Base-by-base conservation (phyloP, 1,284 basidiomycete genomes). In the Phlebopus sp. region DNA sequence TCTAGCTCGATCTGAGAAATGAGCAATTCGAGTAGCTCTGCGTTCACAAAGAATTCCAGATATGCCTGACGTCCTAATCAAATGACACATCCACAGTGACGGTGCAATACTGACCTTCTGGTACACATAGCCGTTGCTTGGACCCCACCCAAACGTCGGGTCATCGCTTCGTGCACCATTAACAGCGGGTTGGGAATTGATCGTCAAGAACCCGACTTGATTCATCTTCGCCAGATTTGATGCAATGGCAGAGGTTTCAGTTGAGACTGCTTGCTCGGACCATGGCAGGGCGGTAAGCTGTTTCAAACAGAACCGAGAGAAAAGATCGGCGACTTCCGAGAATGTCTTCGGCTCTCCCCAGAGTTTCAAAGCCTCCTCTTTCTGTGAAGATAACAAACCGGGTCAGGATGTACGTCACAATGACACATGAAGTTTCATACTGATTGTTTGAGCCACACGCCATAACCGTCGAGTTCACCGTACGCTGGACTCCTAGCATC, bases 181-280 rank as follows among this genome's bases (percentile, higher is more conserved):
- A 30, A 99, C 96, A 3, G 96, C 93, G 10, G 96, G 96, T 67
- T 99, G 96, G 34, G 92, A 96, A 71, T 98, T 98, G 75, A 99
- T 98, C 2, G 96, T 99, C 59, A 97, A 73, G 77, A 92, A 97
- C 8, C 96, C 95, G 27, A 90, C 75, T 52, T 84, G 76, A 69
- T 98, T 98, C 75, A 99, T 84, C 64, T 80, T 80, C 9, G 87
- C 80, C 13, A 99, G 78, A 62, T 90, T 84, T 40, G 77, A 70
- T 27, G 86, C 76, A 65, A 99, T 99, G 51, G 89, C 79, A 10
- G 77, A 75, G 2, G 92, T 99, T 72, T 99, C 96, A 39, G 77
- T 80, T 25, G 92, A 84, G 14, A 92, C 83, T 17, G 83, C 80
- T 53, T 92, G 84, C 64, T 97, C 93, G n/a, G 91, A 96, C 97